phyloP scores from a whole-genome alignment of 306 rosid species.

The Oemleria cerasiformis region DNA sequence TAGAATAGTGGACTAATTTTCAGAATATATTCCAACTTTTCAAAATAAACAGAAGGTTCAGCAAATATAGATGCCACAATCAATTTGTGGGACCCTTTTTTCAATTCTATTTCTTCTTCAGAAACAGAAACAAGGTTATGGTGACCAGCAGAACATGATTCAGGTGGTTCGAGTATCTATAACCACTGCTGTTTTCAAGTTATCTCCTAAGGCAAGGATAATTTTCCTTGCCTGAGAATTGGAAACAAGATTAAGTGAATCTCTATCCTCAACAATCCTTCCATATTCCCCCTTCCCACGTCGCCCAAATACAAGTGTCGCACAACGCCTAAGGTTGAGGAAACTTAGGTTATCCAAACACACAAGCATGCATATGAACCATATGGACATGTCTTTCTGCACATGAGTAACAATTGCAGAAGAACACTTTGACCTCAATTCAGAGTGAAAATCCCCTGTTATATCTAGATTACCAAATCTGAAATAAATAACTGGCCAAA shows the following conservation, averaged over 20 bases:
- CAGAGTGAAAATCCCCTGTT: neutral
- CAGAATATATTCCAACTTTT: neutral
- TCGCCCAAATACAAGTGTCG: neutral
- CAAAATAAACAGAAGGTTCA: neutral
- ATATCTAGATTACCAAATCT: neutral
- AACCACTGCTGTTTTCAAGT: too few relatives aligned
- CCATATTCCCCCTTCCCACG: neutral
- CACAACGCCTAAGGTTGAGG: neutral
- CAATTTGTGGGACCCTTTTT: neutral
- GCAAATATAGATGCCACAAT: neutral
- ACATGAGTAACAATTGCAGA: neutral
- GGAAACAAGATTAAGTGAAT: neutral
- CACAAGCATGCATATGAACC: neutral
- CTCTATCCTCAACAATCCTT: neutral
- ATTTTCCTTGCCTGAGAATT: neutral
- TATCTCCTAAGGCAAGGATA: too few relatives aligned
- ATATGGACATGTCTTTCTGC: neutral
- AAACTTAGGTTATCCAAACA: neutral
- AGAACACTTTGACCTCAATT: neutral
- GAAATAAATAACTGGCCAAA: neutral
- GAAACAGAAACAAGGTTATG: too few relatives aligned
- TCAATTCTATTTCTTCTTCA: neutral
- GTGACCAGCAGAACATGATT: neutral
- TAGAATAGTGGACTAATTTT: neutral
- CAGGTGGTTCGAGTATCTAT: neutral